phyloP scores from a whole-genome alignment of 2,329 filamentous ascomycete genomes.

The Pseudocercospora fuligena region DNA sequence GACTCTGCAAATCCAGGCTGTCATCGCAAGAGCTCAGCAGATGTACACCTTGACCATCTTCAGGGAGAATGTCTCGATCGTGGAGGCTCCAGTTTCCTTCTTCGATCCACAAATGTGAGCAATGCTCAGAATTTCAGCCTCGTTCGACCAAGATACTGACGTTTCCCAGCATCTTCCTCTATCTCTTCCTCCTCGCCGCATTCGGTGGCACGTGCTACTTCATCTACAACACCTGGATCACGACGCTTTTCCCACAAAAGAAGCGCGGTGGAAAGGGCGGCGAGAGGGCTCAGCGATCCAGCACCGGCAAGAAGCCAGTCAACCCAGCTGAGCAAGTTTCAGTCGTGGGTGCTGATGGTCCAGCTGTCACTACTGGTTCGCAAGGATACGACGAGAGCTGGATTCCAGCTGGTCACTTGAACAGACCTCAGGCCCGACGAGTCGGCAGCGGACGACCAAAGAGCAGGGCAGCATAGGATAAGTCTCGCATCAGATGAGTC shows the following conservation, averaged over 20 bases:
- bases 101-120: slow-evolving; percentile 94
- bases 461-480: slow-evolving; percentile 41
- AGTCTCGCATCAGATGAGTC: not conserved
- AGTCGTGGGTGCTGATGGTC: slow-evolving; percentile 72
- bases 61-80: slow-evolving; percentile 81
- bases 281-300: slow-evolving; percentile 67
- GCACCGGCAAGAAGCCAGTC: slow-evolving; percentile 69
- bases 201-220: slow-evolving; percentile 88
- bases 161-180: slow-evolving; percentile 83
- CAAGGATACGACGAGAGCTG: slow-evolving; percentile 89
- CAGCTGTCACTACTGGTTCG: slow-evolving; percentile 69
- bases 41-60: slow-evolving; percentile 80
- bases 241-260: slow-evolving; percentile 90
- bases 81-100: slow-evolving; percentile 88
- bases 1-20: slow-evolving; percentile 73
- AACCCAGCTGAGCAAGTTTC: slow-evolving; percentile 63
- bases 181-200: slow-evolving; percentile 80
- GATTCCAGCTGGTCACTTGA: slow-evolving; percentile 89
- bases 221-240: slow-evolving; percentile 98
- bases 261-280: slow-evolving; percentile 62
- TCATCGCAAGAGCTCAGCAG: slow-evolving; percentile 71
- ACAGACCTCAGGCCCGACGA: slow-evolving; percentile 74
- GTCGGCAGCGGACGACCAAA: slow-evolving; percentile 58
- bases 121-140: not conserved
- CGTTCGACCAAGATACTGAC: slow-evolving; percentile 9